Percentiles rank a stretch among this genome's conserved stretches.
Conservation (phyloP, 805 yeast genomes). For the Peterozyma xylosa region DNA sequence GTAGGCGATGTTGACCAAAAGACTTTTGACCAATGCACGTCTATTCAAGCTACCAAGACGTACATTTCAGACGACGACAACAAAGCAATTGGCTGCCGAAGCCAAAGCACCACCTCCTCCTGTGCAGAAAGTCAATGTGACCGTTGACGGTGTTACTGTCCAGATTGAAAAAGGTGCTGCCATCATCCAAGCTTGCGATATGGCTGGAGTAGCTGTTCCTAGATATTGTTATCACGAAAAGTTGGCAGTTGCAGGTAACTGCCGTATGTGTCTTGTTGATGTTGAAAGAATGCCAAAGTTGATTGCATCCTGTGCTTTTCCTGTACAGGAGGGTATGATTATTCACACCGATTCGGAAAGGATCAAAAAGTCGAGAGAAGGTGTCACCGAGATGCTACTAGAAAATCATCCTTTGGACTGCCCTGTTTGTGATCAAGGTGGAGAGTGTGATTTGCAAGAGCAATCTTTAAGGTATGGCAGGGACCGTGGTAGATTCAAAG, state of each 20-base stretch:
- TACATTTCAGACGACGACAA: no score
- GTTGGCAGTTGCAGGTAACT: constrained; percentile 85
- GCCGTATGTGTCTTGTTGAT: constrained; percentile 90
- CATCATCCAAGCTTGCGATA: constrained; percentile 85
- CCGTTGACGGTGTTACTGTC: constrained; percentile 67
- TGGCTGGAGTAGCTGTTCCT: constrained; percentile 83
- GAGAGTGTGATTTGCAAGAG: constrained; percentile 89
- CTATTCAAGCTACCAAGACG: no score
- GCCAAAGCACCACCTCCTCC: no score
- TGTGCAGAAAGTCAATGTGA: constrained; percentile 19
- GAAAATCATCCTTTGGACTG: constrained; percentile 90
- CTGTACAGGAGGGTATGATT: constrained; percentile 86
- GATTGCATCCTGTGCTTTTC: constrained; percentile 88
- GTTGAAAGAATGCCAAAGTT: constrained; percentile 85
- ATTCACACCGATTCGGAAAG: constrained; percentile 74
- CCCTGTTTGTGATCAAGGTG: constrained; percentile 92
- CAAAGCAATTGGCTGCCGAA: no score
- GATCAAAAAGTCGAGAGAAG: constrained; percentile 78
- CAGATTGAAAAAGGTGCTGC: constrained; percentile 81
- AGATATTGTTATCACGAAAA: constrained; percentile 90
- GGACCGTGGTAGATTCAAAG: constrained; percentile 80
- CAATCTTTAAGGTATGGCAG: constrained; percentile 78
- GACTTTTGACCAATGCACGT: no score
- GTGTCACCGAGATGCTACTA: constrained; percentile 81
- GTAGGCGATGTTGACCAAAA: no score